phyloP scores from a whole-genome alignment of 176 grass and related monocot genomes.

The Otatea glauca region DNA sequence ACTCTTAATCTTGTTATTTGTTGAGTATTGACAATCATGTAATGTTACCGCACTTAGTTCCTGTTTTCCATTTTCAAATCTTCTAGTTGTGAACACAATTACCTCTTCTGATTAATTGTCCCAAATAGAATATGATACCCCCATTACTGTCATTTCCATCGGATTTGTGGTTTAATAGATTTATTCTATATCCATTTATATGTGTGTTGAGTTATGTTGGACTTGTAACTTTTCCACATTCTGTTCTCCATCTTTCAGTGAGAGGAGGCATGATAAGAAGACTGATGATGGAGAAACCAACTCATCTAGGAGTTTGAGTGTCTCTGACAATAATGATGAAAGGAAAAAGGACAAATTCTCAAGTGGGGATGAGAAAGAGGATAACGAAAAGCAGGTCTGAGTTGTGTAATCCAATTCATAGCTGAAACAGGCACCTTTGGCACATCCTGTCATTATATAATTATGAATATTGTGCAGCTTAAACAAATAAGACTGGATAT shows the following conservation, averaged over 20 bases:
- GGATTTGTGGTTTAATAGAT: not conserved
- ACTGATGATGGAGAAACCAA: constrained; percentile 70
- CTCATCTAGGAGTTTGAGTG: constrained; percentile 68
- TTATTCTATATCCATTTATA: not conserved
- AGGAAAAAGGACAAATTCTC: constrained; percentile 59
- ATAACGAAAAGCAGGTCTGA: constrained; percentile 63
- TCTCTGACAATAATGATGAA: constrained; percentile 63
- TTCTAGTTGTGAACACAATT: not conserved
- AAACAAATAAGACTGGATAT: constrained; percentile 71
- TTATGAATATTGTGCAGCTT: constrained; percentile 60
- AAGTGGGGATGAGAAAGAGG: constrained; percentile 67
- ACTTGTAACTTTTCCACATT: constrained; percentile 10
- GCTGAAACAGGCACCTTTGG: not conserved
- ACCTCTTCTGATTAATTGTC: not conserved
- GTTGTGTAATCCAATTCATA: constrained; percentile 13
- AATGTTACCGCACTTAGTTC: not conserved
- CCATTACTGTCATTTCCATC: not conserved
- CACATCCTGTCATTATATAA: constrained; percentile 5
- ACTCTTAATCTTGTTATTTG: not conserved
- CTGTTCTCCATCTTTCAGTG: constrained; percentile 46
- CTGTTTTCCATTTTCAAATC: not conserved
- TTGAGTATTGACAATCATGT: not conserved
- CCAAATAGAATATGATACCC: not conserved
- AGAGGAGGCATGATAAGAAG: constrained; percentile 78
- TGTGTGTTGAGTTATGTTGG: constrained; percentile 2